A percentile compares a stretch with the other conserved stretches of the same genome.
Conservation (phyloP, 2,329 filamentous ascomycete species). For the Sordariomycetes sp. region DNA sequence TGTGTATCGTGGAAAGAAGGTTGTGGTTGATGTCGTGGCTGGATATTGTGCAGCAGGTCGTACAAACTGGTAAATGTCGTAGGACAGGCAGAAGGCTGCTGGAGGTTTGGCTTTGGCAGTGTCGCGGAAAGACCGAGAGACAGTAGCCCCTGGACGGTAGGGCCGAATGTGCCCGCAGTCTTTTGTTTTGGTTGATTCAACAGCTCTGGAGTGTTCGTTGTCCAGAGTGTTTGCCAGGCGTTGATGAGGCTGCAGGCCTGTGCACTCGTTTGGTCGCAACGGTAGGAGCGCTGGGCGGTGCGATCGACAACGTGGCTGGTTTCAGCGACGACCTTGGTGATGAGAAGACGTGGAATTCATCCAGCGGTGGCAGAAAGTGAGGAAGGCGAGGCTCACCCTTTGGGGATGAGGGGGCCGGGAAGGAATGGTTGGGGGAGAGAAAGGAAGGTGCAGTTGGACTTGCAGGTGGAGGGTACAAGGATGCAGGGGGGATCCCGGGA, state of each 20-base stretch:
- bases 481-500: neutral
- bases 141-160: neutral
- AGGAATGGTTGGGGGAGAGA: neutral
- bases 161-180: neutral
- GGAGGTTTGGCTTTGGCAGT: neutral
- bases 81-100: neutral
- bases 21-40: neutral
- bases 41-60: neutral
- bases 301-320: neutral
- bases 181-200: neutral
- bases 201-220: neutral
- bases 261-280: neutral
- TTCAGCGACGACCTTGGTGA: neutral
- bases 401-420: neutral
- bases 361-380: neutral
- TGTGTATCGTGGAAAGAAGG: neutral
- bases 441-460: neutral
- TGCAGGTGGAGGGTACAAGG: neutral
- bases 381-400: neutral
- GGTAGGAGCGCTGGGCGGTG: neutral
- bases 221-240: neutral
- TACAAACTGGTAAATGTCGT: neutral
- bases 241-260: neutral
- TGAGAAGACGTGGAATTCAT: neutral
- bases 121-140: neutral